Evolutionary conservation across 805 yeast genomes (phyloP), one percentile per base, ranked within the genome.

Genomic region (Wickerhamiella galacta): DNA sequence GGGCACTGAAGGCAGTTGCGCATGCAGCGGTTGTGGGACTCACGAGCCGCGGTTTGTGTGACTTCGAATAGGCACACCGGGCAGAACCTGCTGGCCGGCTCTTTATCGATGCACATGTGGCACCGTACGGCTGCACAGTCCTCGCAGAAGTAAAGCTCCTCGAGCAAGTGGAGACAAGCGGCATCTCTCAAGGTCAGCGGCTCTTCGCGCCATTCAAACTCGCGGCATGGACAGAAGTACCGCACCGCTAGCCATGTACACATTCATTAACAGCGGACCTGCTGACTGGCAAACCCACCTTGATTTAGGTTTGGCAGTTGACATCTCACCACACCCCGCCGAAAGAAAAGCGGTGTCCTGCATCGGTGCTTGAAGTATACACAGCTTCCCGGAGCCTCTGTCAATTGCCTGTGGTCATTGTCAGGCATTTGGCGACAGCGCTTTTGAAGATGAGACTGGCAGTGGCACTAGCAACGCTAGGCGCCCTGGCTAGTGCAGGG

Each of bases 1-100:
- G 60, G 60, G 31, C 62, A 57, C 30, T 33, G 41, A 12, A 56
- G 33, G 37, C 62, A 57, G 41, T 51, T 51, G 17, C 61, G 42
- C 23, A 45, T 38, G 33, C 62, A 57, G 22, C 35, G 30, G 36
- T 51, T 50, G 14, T 41, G 33, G 7, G 36, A 33, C 6, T 34
- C 32, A n/a, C 38, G 36, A 3, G 57, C 55, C 4, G 42, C 32
- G 5, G 42, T 32, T 17, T 45, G 33, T 4, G 53, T 40, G 14
- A 49, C 50, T 15, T 53, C 57, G 33, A 45, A 42, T 19, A 56
- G 36, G 35, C 63, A 58, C 21, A 44, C 33, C 8, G 62, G 57
- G 37, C 63, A 58, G 39, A 34, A 58, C 34, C 50, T 37, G 19
- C 47, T 35, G 5, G 50, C 51, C 4, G 58, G 47, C 30, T 56